Base-by-base conservation (phyloP, 169 alveolate genomes). In the Hammondia hammondi region DNA sequence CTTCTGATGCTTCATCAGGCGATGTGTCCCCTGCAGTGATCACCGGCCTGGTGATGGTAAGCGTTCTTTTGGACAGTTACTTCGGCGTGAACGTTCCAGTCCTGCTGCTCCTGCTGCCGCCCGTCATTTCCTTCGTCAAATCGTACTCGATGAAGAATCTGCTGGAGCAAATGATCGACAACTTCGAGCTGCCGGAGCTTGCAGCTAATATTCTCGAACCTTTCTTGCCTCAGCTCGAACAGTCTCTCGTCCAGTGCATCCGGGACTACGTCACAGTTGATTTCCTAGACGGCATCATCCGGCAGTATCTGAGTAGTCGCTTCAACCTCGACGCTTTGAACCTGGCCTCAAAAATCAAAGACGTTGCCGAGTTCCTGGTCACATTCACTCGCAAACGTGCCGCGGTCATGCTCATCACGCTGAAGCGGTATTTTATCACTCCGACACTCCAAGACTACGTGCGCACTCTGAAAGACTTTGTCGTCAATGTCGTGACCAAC, bases 221-320 rank as follows among this genome's bases (percentile, higher is more conserved):
- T n/a, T 82, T 45, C 70, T 45, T 82, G 9, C 90, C 90, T 6
- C 90, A 24, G 57, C 32, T 82, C 21, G 90, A 82, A n/a, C 71
- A 82, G 90, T 9, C 43, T 19, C 45, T 82, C 24, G 70, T 82
- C 71, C 17, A 43, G 71, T 21, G 32, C 12, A 35, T 35, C 70
- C 90, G 90, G 71, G 43, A 39, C 48, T 32, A 37, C 46, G 21
- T 77, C 48, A 77, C 87, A 29, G 87, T 77, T n/a, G 87, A 77
- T 14, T 77, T 77, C 87, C 48, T 77, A 6, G 87, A 77, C 48
- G 48, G 87, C 48, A 29, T 77, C 48, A 37, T 77, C 46, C 12
- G 48, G 29, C 48, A 77, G 87, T 17, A 77, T 24, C 56, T 77
- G 43, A 77, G 87, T 24, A 32, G 48, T 4, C 87, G 87, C 7